Base-by-base conservation (phyloP, 2,329 filamentous ascomycete species). In the Dothistroma pini region DNA sequence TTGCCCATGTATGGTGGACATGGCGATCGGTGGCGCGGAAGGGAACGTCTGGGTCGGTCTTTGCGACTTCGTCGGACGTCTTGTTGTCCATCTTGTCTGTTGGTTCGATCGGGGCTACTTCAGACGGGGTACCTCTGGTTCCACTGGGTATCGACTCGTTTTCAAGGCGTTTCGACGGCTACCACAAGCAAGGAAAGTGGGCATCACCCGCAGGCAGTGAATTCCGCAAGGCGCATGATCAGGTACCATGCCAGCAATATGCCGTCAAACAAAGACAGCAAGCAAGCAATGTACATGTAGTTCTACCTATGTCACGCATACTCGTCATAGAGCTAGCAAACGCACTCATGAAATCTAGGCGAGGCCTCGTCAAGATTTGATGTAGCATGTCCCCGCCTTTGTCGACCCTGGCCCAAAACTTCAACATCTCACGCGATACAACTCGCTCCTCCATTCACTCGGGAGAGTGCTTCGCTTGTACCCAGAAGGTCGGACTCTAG, bases 1-100 rank as follows among this genome's bases (percentile, higher is more conserved):
- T 88, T 44, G 95, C 95, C 95, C 95, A 99, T 21, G 95, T 99
- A 70, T 88, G 88, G 79, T 97, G 95, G 54, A 87, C 78, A 75
- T 97, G 87, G 57, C 84, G 80, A 62, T 84, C 80, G 60, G 82
- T 83, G 6, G 90, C 90, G 74, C 88, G 89, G 79, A 97, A 96
- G 49, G 91, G 86, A 44, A 95, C 77, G 61, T 79, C 76, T 67
- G 84, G 81, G 70, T 87, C 81, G 72, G 85, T 81, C 65, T 80
- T 81, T 35, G 80, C 78, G 64, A 88, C 78, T 74, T 88, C 86
- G 63, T 59, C 54, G 49, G 57, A 48, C 21, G 63, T 29, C 25
- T 29, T 56, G 49, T 58, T 59, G 35, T 66, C 61, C 64, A 66
- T 66, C 21, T 16, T 62, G 54, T 54, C n/a, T 31, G 25, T 31